A percentile compares a stretch with the other conserved stretches of the same genome.
Conservation (phyloP, 169 alveolate genomes). For the Plasmodium ovale region DNA sequence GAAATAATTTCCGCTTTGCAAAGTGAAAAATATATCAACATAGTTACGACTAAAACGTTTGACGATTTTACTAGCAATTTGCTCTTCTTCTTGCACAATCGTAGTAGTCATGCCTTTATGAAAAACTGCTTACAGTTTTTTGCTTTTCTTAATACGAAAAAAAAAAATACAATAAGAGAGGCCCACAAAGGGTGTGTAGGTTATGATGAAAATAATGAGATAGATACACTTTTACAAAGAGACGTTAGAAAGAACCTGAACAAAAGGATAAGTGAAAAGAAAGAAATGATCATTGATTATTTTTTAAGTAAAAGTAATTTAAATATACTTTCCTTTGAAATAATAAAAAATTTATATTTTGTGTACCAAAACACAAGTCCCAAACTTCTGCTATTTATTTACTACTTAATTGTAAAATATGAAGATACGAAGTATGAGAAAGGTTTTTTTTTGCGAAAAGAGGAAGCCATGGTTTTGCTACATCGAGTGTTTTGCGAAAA, state of each 20-base stretch:
- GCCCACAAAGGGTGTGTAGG: not conserved
- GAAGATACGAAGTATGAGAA: not conserved
- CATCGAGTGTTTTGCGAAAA: not conserved
- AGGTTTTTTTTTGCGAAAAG: not conserved
- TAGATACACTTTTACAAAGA: not conserved
- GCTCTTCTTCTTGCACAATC: slow-evolving; percentile 16
- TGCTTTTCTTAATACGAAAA: slow-evolving; percentile 1
- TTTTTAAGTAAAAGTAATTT: slow-evolving; percentile 37
- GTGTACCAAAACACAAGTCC: slow-evolving; percentile 18
- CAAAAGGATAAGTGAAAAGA: slow-evolving; percentile 5
- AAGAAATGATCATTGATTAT: slow-evolving; percentile 21
- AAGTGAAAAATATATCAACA: slow-evolving; percentile 24
- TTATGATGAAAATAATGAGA: not conserved
- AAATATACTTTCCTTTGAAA: slow-evolving; percentile 23
- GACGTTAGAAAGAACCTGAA: slow-evolving; percentile 14
- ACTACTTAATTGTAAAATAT: slow-evolving; percentile 40
- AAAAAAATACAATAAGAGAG: not conserved
- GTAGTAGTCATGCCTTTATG: slow-evolving; percentile 9
- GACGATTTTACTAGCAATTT: slow-evolving; percentile 25
- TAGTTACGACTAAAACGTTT: slow-evolving; percentile 28
- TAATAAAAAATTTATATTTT: slow-evolving; percentile 40
- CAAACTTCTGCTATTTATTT: slow-evolving; percentile 29
- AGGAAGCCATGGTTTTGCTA: slow-evolving; percentile 35
- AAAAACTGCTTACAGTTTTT: slow-evolving; percentile 31
- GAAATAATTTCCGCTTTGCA: slow-evolving; percentile 23